A percentile compares a stretch with the other conserved stretches of the same genome.
Conservation (phyloP, 176 grass and related monocot genomes). For the bread wheat (Triticum aestivum) region IWGSC_CS_RefSeq_v2.1 NC_057803.1:691870606-691871105, state of each 20-base stretch:
- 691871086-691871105: neutral
- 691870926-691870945: neutral
- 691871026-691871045: neutral
- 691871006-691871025: neutral
- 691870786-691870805: slow-evolving; percentile 57
- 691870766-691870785: slow-evolving; percentile 25
- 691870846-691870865: too few relatives aligned
- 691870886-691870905: too few relatives aligned
- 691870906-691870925: neutral
- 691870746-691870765: neutral
- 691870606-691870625: slow-evolving; percentile 2
- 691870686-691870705: slow-evolving; percentile 10
- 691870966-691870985: neutral
- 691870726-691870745: neutral
- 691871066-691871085: neutral
- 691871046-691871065: neutral
- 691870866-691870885: too few relatives aligned
- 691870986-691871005: neutral
- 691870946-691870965: neutral
- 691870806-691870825: slow-evolving; percentile 49
- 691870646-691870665: slow-evolving; percentile 65
- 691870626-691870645: neutral
- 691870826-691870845: neutral
- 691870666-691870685: slow-evolving; percentile 55
- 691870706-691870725: neutral